Evolutionary conservation across 306 rosid genomes (phyloP).

Genomic region (Casuarina cunninghamiana): DNA sequence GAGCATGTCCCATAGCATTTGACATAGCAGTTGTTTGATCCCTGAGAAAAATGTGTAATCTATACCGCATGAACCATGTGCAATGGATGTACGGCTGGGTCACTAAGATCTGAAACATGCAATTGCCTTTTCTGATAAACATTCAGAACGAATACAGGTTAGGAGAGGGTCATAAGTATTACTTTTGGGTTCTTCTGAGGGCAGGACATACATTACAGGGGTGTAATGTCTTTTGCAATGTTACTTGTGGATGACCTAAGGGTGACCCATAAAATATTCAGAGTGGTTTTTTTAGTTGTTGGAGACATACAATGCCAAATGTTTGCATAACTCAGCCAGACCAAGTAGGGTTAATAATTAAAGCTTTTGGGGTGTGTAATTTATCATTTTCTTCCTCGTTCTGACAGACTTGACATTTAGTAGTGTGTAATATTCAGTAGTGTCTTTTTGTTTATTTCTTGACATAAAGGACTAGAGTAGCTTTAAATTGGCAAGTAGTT

Average conservation of each 20-base stretch:
- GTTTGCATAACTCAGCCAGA: not conserved
- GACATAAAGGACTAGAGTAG: not conserved
- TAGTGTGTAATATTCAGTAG: not conserved
- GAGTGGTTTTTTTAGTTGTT: not conserved
- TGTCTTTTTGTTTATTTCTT: not conserved
- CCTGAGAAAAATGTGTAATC: not conserved
- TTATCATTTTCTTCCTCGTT: not conserved
- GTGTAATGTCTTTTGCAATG: not conserved
- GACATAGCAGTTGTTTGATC: not conserved
- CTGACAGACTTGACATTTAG: not conserved
- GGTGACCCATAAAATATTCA: not conserved
- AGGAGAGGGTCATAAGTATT: not conserved
- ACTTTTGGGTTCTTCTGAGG: not conserved
- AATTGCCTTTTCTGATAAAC: not conserved
- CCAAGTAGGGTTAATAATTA: not conserved
- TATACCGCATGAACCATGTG: not conserved
- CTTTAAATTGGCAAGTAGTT: not conserved
- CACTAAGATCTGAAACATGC: not conserved
- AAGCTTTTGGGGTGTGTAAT: not conserved
- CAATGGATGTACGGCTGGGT: conserved; percentile 3
- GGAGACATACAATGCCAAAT: not conserved
- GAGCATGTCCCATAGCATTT: not conserved
- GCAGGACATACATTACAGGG: not conserved
- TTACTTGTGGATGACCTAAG: not conserved
- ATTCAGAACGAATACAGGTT: not conserved